These are phyloP conservation scores for Anastatica hierochuntica DNA, from an alignment of 345 rosid genomes.

Conservation along the genomic window DNA sequence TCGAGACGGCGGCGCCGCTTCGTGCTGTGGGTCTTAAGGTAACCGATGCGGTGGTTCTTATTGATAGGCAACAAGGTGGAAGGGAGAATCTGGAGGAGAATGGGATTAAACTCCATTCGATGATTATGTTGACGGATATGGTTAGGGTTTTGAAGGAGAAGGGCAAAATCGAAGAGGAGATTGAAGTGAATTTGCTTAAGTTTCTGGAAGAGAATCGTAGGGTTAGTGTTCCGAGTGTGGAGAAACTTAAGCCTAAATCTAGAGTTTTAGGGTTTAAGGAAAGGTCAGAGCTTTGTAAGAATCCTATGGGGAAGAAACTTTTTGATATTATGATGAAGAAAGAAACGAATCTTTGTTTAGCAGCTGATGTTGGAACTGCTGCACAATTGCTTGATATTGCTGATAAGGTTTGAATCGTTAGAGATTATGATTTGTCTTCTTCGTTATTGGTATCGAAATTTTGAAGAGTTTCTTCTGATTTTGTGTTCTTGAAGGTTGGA, in stretches of 20 bases:
- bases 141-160: conserved; percentile 72
- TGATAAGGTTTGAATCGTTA: background rate
- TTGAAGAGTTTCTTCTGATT: background rate
- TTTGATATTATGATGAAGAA: conserved; percentile 82
- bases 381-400: conserved; percentile 56
- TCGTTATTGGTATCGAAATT: background rate
- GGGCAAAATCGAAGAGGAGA: conserved; percentile 62
- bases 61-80: conserved; percentile 92
- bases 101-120: conserved; percentile 70
- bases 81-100: conserved; percentile 66
- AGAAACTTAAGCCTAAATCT: conserved; percentile 24
- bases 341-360: conserved; percentile 82
- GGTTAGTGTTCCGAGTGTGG: conserved; percentile 55
- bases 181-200: conserved; percentile 45
- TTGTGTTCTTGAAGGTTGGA: conserved; percentile 58
- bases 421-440: background rate
- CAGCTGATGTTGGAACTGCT: conserved; percentile 93
- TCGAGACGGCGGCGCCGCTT: conserved; percentile 79
- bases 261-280: conserved; percentile 52
- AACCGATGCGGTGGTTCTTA: conserved; percentile 77
- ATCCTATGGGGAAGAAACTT: conserved; percentile 63
- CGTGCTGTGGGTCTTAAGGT: conserved; percentile 69
- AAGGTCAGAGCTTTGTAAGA: conserved; percentile 58
- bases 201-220: conserved; percentile 71
- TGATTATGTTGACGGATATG: conserved; percentile 70